A percentile compares a stretch with the other conserved stretches of the same genome.
Evolutionary conservation across 768 basidiomycete species (phyloP).

Genomic region (Hygrophoropsis aurantiaca): DNA sequence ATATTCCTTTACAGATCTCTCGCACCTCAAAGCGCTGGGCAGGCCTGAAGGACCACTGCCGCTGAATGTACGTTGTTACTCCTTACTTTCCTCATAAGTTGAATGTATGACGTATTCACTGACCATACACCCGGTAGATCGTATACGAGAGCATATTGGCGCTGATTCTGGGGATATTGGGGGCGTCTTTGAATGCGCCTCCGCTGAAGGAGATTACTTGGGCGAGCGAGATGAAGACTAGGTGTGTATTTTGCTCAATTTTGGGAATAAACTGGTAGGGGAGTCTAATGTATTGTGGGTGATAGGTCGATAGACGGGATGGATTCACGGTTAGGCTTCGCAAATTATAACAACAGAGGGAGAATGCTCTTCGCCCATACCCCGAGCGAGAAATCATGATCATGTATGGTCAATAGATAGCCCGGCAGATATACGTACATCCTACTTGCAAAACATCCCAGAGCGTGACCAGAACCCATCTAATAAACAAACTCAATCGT

Average conservation of each 20-base stretch:
- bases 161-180: conserved; percentile 67
- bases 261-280: neutral
- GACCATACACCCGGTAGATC: conserved; percentile 43
- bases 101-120: neutral
- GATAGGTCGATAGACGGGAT: conserved; percentile 72
- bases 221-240: conserved; percentile 85
- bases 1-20: conserved; percentile 52
- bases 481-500: conserved; percentile 23
- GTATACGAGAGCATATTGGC: conserved; percentile 64
- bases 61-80: conserved; percentile 46
- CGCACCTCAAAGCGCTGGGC: conserved; percentile 74
- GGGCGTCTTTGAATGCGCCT: conserved; percentile 69
- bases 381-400: conserved; percentile 5
- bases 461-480: no score
- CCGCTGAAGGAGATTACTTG: conserved; percentile 79
- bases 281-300: conserved; percentile 1
- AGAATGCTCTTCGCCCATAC: conserved; percentile 25
- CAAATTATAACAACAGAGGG: conserved; percentile 62
- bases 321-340: conserved; percentile 66
- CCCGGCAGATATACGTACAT: neutral
- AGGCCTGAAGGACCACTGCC: conserved; percentile 68
- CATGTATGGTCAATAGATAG: conserved; percentile 1
- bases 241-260: conserved; percentile 45
- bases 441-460: no score
- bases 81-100: neutral